Evolutionary conservation across 108 stramenopile species (phyloP), one percentile per base, ranked within the genome.

Genomic region (Skeletonema tropicum): DNA sequence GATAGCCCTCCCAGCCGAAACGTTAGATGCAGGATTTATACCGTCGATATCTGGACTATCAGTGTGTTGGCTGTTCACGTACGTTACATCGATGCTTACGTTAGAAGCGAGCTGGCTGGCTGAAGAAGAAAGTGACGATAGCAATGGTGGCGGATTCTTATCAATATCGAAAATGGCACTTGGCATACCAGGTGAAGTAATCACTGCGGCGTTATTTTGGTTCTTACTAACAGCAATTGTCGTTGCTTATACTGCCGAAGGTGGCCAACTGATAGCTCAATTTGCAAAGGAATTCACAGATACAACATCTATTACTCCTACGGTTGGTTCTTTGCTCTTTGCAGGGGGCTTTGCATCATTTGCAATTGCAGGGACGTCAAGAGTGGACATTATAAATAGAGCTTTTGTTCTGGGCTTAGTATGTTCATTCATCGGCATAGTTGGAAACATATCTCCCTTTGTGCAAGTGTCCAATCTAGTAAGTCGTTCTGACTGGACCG

Each of bases 181-280:
- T 14, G 83, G 83, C 33, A 42, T 66, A 3, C 33, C 68, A 13
- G 83, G 83, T 31, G 83, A 83, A 57, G 39, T 73, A 8, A 31
- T 77, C 29, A 83, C 83, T 14, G 83, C 76, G n/a, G 32, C 60
- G 13, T 66, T 83, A 30, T 83, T 83, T 70, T 83, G 83, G 83
- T 83, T 83, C 57, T 74, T 83, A 13, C 45, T 83, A 0, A 83
- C 83, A 0, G 49, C 83, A 0, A 79, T 83, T 17, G 66, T 80
- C 17, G 83, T 83, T 19, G 83, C 83, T 0, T 83, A 83, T 23
- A 70, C 74, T 46, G 68, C 74, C 9, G 83, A 79, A 61, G 83
- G 83, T 0, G 83, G 83, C 33, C 61, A 70, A 23, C 26, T 83
- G 46, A 35, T 83, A 25, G 67, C 78, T 32, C 48, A 69, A 41